These are phyloP conservation scores for Iberis amara DNA, from an alignment of 441 rosid species.

Conservation along the genomic window DNA sequence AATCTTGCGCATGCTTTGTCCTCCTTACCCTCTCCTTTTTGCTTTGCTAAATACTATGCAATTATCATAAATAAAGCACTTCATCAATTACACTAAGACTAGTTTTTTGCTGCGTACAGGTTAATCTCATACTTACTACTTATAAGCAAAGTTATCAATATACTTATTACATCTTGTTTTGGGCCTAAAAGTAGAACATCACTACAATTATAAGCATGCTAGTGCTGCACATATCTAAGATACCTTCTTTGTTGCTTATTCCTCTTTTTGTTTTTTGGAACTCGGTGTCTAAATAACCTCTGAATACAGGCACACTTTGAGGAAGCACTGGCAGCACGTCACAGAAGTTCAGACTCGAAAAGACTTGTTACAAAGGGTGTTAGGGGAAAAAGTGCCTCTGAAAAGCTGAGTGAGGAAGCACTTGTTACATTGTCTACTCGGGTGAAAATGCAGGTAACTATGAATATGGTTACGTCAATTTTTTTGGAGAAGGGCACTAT, in stretches of 20 bases:
- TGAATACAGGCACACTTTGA: constrained; percentile 81
- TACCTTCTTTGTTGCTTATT: constrained; percentile 14
- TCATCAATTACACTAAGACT: not conserved
- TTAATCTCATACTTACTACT: constrained; percentile 8
- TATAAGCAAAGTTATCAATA: not conserved
- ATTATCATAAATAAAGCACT: not conserved
- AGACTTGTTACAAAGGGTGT: constrained; percentile 71
- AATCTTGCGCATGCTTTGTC: not conserved
- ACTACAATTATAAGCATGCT: constrained; percentile 3
- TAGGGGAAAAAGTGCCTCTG: constrained; percentile 72
- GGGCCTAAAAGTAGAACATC: constrained; percentile 10
- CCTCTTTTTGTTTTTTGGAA: not conserved
- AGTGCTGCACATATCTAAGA: constrained; percentile 12
- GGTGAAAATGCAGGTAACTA: constrained; percentile 73
- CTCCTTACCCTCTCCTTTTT: not conserved
- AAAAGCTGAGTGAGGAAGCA: constrained; percentile 83
- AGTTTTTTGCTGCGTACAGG: constrained; percentile 9
- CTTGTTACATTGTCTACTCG: constrained; percentile 83
- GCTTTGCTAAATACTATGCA: constrained; percentile 3
- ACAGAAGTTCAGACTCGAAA: constrained; percentile 73
- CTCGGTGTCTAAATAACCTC: constrained; percentile 24
- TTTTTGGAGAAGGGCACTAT: constrained; percentile 8
- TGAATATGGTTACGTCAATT: constrained; percentile 1
- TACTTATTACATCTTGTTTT: constrained; percentile 6
- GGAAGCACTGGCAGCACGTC: constrained; percentile 83